Evolutionary conservation across 192 early-diverging fungal species (phyloP).

Genomic region (Coemansia sp.): DNA sequence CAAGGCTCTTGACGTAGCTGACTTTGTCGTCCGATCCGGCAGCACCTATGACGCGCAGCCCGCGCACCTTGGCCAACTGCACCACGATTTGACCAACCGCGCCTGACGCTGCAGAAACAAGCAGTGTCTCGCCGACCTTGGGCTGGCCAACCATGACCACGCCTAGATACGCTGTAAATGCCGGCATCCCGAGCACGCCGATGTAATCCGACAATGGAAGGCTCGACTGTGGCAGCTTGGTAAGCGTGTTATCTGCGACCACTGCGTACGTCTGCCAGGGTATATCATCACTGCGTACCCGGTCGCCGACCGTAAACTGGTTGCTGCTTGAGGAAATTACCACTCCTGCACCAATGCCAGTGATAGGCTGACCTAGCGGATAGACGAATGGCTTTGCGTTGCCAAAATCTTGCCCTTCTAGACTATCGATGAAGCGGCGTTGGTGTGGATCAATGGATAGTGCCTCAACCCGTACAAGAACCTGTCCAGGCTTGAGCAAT

Average conservation of each 20-base stretch:
- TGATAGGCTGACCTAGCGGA: constrained; percentile 61
- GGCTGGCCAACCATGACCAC: constrained; percentile 67
- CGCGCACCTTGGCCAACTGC: constrained; percentile 72
- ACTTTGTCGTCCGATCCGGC: constrained; percentile 84
- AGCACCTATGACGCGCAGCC: constrained; percentile 77
- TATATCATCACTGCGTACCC: constrained; percentile 58
- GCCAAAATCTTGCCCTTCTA: constrained; percentile 55
- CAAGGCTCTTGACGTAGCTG: constrained; percentile 61
- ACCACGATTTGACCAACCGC: constrained; percentile 75
- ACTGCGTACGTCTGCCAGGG: constrained; percentile 65
- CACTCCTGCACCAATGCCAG: constrained; percentile 60
- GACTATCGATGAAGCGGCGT: constrained; percentile 63
- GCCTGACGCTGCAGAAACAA: constrained; percentile 74
- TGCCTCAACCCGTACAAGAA: constrained; percentile 61
- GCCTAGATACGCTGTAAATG: constrained; percentile 71
- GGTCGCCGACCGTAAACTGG: constrained; percentile 60
- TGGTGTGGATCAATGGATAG: constrained; percentile 79
- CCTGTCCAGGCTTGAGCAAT: constrained; percentile 20
- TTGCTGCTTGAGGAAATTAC: constrained; percentile 65
- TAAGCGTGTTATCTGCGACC: constrained; percentile 20
- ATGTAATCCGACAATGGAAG: constrained; percentile 5
- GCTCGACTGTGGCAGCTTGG: constrained; percentile 13
- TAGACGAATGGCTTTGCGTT: constrained; percentile 4
- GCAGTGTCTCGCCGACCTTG: constrained; percentile 78
- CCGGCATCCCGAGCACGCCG: constrained; percentile 74